phyloP scores from a whole-genome alignment of 441 rosid species.

The Jatropha multifida region DNA sequence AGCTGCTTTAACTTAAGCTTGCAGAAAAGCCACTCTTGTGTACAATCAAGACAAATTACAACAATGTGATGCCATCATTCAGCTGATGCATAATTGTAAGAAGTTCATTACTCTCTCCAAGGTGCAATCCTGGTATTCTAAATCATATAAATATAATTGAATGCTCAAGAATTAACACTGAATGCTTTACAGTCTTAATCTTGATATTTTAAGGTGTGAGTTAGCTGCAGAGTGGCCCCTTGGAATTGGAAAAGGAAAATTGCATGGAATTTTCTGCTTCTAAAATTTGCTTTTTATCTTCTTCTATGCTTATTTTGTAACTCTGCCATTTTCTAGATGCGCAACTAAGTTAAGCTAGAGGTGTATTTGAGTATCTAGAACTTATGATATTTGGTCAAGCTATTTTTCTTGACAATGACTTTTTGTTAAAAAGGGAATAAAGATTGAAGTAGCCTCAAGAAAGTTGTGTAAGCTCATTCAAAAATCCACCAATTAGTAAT shows the following conservation, averaged over 20 bases:
- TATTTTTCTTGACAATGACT: too few species aligned
- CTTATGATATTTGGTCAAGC: too few species aligned
- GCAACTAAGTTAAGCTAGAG: too few species aligned
- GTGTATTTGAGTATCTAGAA: too few species aligned
- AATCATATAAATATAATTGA: background rate
- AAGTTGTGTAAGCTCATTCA: too few species aligned
- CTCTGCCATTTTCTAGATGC: too few species aligned
- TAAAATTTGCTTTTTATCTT: too few species aligned
- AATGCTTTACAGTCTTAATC: conserved; percentile 52
- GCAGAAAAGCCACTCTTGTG: conserved; percentile 31
- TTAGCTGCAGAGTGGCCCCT: conserved; percentile 52
- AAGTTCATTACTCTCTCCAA: conserved; percentile 19
- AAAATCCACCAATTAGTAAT: too few species aligned
- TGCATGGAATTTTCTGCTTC: too few species aligned
- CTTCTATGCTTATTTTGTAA: too few species aligned
- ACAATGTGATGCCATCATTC: conserved; percentile 78
- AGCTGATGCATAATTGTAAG: conserved; percentile 76
- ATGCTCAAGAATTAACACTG: conserved; percentile 20
- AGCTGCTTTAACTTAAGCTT: conserved; percentile 83
- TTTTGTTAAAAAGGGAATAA: too few species aligned
- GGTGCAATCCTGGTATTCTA: conserved; percentile 31
- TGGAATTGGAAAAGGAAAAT: conserved; percentile 23
- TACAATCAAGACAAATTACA: conserved; percentile 44
- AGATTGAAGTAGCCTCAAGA: too few species aligned
- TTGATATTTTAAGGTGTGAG: conserved; percentile 54